Conservation (phyloP, 116 monocot species). For the Thalassia testudinum region DNA sequence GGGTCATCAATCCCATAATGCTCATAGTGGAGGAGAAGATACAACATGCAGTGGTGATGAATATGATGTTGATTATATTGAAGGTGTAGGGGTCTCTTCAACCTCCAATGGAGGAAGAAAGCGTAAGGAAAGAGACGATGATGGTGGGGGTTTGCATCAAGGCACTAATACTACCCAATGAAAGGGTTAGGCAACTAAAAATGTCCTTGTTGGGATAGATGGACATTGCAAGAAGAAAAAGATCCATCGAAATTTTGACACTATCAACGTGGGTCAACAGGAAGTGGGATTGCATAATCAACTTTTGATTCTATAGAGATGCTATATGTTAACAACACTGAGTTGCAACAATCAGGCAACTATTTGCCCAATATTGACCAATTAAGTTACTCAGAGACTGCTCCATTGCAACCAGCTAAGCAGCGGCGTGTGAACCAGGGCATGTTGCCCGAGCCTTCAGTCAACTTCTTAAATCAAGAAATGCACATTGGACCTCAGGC, state of each 20-base stretch:
- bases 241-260: slow-evolving; percentile 4
- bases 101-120: no score
- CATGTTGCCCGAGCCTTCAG: slow-evolving; percentile 12
- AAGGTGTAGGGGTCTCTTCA: no score
- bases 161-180: no score
- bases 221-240: slow-evolving; percentile 20
- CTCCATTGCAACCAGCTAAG: slow-evolving; percentile 7
- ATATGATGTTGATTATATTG: slow-evolving; percentile 22
- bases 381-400: neutral
- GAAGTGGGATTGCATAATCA: no score
- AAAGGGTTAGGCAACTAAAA: no score
- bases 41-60: slow-evolving; percentile 17
- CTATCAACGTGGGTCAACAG: neutral
- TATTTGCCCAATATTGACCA: slow-evolving; percentile 8
- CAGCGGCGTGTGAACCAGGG: slow-evolving; percentile 11
- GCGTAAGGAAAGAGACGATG: no score
- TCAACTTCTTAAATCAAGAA: slow-evolving; percentile 10
- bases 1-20: slow-evolving; percentile 16
- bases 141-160: no score
- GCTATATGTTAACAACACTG: slow-evolving; percentile 1
- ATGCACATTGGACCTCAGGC: slow-evolving; percentile 20
- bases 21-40: slow-evolving; percentile 21
- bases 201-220: no score
- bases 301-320: no score
- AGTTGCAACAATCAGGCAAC: slow-evolving; percentile 7